Conservation (phyloP, 352 stramenopile species). For the Phytophthora hybrid region DNA sequence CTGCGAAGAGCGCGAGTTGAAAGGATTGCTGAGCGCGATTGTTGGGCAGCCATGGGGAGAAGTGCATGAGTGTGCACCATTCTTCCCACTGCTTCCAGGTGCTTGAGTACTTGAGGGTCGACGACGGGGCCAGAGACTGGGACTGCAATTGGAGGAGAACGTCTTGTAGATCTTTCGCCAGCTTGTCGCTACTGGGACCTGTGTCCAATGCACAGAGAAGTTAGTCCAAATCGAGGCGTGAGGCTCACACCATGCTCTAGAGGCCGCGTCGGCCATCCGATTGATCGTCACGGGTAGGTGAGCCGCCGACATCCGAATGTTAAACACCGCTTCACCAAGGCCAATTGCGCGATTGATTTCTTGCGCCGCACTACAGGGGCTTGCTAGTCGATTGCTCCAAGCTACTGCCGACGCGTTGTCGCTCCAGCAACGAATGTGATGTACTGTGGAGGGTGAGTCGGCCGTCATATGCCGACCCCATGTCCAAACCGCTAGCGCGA, state of each 20-base stretch:
- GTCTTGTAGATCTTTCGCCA: constrained; percentile 2
- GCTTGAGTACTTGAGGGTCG: background rate
- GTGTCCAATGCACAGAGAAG: background rate
- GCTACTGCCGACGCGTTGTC: constrained; percentile 11
- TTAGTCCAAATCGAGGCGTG: constrained; percentile 4
- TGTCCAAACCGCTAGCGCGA: constrained; percentile 4
- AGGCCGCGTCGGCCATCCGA: too few species aligned
- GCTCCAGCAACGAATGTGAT: constrained; percentile 2
- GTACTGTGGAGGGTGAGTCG: too few species aligned
- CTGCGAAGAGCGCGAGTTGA: constrained; percentile 15
- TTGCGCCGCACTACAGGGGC: background rate
- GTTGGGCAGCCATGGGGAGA: background rate
- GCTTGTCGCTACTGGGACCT: background rate
- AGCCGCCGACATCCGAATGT: background rate
- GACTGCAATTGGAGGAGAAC: constrained; percentile 8
- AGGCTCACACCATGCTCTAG: background rate
- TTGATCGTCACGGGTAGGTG: constrained; percentile 1
- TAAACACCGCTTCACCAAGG: constrained; percentile 4
- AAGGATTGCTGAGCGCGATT: background rate
- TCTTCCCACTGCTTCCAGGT: constrained; percentile 2
- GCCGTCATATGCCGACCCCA: too few species aligned
- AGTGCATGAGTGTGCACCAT: constrained; percentile 3
- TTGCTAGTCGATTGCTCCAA: background rate
- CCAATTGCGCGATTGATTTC: constrained; percentile 4
- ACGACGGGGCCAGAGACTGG: constrained; percentile 5